Evolutionary conservation across 441 rosid species (phyloP).

Genomic region (Breynia disticha): DNA sequence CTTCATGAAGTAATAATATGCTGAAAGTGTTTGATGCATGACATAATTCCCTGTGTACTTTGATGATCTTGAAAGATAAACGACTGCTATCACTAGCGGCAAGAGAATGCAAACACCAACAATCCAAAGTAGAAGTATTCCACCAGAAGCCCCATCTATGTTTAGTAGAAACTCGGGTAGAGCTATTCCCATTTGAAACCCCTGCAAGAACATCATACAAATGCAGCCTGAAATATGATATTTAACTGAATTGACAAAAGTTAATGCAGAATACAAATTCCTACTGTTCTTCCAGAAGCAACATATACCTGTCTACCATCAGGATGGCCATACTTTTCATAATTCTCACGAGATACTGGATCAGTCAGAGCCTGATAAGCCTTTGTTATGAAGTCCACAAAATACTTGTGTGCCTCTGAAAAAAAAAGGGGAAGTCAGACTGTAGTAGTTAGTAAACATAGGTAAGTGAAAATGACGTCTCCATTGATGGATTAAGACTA

Average conservation of each 20-base stretch:
- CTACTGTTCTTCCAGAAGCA: constrained; percentile 8
- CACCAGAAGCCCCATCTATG: constrained; percentile 95
- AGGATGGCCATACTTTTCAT: constrained; percentile 98
- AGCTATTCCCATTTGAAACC: constrained; percentile 99
- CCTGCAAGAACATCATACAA: constrained; percentile 39
- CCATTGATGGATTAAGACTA: not conserved
- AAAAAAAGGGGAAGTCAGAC: constrained; percentile 12
- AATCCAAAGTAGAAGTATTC: constrained; percentile 92
- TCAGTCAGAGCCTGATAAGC: constrained; percentile 98
- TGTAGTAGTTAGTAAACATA: constrained; percentile 11
- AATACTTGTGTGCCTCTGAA: constrained; percentile 76
- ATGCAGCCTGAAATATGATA: constrained; percentile 12
- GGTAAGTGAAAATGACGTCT: not conserved
- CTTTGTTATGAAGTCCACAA: constrained; percentile 88
- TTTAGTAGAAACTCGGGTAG: constrained; percentile 89
- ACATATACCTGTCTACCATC: constrained; percentile 86
- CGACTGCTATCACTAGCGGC: constrained; percentile 90
- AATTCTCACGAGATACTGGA: constrained; percentile 91
- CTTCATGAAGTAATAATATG: constrained; percentile 87
- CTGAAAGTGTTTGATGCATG: constrained; percentile 90
- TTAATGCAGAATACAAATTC: constrained; percentile 2
- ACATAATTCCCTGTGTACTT: constrained; percentile 97
- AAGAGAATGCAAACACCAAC: constrained; percentile 96
- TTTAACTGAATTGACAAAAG: constrained; percentile 1
- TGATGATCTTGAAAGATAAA: constrained; percentile 91